These are phyloP conservation scores for Eurotiales sp. DNA, from an alignment of 2,329 filamentous ascomycete species.

Conservation along the genomic window DNA sequence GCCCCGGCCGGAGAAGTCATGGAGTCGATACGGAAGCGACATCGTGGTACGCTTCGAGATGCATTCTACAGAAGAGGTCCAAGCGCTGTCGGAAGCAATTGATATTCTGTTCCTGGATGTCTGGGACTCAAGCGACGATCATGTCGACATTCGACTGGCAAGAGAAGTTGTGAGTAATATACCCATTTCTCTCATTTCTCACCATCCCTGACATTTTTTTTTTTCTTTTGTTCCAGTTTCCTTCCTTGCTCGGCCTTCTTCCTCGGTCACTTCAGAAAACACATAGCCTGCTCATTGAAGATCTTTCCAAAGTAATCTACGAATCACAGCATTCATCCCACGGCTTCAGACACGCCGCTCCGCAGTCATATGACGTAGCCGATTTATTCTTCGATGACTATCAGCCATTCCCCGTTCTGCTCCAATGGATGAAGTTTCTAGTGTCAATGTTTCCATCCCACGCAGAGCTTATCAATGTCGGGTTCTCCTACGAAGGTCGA, in stretches of 20 bases:
- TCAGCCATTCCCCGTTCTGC: slow-evolving; percentile 77
- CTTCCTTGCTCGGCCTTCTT: slow-evolving; percentile 73
- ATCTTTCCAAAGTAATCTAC: slow-evolving; percentile 73
- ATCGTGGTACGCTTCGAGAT: slow-evolving; percentile 89
- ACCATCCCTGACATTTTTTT: background rate
- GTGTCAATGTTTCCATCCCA: slow-evolving; percentile 85
- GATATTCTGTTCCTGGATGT: slow-evolving; percentile 79
- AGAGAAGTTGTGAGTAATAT: slow-evolving; percentile 63
- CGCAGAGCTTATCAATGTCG: slow-evolving; percentile 69
- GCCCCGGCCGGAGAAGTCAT: slow-evolving; percentile 34
- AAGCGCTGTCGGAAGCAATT: slow-evolving; percentile 67
- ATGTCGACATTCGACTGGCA: slow-evolving; percentile 78
- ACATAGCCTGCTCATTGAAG: slow-evolving; percentile 72
- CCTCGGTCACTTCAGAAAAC: slow-evolving; percentile 68
- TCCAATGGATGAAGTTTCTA: slow-evolving; percentile 88
- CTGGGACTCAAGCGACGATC: slow-evolving; percentile 78
- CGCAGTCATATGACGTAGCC: slow-evolving; percentile 27
- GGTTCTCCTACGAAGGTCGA: slow-evolving; percentile 82
- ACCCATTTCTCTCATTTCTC: background rate
- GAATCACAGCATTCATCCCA: slow-evolving; percentile 49
- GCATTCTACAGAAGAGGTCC: slow-evolving; percentile 63
- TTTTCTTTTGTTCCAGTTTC: slow-evolving; percentile 43
- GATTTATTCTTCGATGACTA: slow-evolving; percentile 92
- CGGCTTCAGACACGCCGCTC: slow-evolving; percentile 20
- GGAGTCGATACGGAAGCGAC: slow-evolving; percentile 66